phyloP scores from a whole-genome alignment of 2,329 filamentous ascomycete species.

The Periglandula ipomoeae region DNA sequence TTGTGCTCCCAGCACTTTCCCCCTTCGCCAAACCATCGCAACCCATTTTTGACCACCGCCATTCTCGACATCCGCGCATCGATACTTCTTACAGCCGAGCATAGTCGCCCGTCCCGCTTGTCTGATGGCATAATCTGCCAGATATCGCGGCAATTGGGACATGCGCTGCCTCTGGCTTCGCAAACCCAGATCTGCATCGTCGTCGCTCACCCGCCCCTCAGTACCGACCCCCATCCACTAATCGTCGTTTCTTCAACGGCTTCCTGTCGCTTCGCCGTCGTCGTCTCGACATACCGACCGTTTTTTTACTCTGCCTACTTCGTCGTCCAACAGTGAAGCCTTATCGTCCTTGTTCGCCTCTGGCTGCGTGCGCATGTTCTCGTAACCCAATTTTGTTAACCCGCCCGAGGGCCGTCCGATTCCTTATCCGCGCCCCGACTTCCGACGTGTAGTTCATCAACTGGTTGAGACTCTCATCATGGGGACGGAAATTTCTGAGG shows the following conservation, averaged over 20 bases:
- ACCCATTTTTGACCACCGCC: neutral
- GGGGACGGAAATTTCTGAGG: slow-evolving; percentile 33
- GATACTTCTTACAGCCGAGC: slow-evolving; percentile 9
- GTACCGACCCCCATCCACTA: slow-evolving; percentile 1
- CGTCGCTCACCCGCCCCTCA: slow-evolving; percentile 6
- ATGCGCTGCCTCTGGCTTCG: slow-evolving; percentile 27
- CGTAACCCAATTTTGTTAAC: slow-evolving; percentile 2
- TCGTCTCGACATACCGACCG: neutral
- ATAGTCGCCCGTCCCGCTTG: slow-evolving; percentile 14
- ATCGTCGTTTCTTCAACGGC: neutral
- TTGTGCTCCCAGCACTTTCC: neutral
- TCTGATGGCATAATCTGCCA: slow-evolving; percentile 27
- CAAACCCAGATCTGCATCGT: slow-evolving; percentile 19
- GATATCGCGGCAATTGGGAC: slow-evolving; percentile 29
- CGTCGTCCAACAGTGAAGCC: neutral
- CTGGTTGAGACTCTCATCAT: slow-evolving; percentile 14
- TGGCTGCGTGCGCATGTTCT: slow-evolving; percentile 8
- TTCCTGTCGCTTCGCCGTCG: neutral
- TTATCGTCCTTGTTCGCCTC: neutral
- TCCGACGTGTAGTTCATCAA: neutral
- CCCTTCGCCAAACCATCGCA: neutral
- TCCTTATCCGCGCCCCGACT: neutral
- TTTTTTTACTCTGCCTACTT: neutral
- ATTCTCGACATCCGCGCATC: slow-evolving; percentile 1
- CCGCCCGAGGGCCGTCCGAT: slow-evolving; percentile 7